Evolutionary conservation across 2,329 filamentous ascomycete genomes (phyloP).

Genomic region (Cordyceps farinosa): DNA sequence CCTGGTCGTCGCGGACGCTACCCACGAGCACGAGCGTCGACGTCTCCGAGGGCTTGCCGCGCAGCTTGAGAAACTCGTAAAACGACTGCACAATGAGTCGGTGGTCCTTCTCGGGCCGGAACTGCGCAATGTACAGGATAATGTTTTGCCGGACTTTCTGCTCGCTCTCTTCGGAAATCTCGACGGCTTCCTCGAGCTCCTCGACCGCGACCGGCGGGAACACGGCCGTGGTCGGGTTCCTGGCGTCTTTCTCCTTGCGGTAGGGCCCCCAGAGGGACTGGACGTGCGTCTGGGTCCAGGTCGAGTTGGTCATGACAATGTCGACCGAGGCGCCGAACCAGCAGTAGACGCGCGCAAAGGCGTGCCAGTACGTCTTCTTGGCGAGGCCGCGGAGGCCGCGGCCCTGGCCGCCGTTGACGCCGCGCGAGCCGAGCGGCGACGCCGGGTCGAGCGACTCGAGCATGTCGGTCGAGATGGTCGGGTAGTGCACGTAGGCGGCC

Average conservation of each 20-base stretch:
- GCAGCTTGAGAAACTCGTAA: constrained; percentile 64
- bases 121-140: constrained; percentile 93
- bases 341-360: constrained; percentile 80
- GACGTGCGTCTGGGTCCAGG: constrained; percentile 87
- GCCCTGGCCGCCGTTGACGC: constrained; percentile 81
- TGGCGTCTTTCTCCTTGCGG: constrained; percentile 43
- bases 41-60: constrained; percentile 45
- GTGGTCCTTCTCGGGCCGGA: constrained; percentile 97
- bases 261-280: constrained; percentile 70
- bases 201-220: constrained; percentile 91
- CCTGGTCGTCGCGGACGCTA: constrained; percentile 80
- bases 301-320: constrained; percentile 95
- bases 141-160: constrained; percentile 60
- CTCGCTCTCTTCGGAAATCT: constrained; percentile 67
- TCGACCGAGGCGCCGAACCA: constrained; percentile 80
- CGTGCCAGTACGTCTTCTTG: constrained; percentile 82
- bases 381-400: constrained; percentile 63
- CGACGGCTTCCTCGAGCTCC: constrained; percentile 72
- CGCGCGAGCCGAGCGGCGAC: constrained; percentile 56
- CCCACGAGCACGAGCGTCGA: constrained; percentile 80
- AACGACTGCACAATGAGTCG: constrained; percentile 81
- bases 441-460: constrained; percentile 71
- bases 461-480: constrained; percentile 98
- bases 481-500: constrained; percentile 94
- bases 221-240: constrained; percentile 65